A percentile compares a stretch with the other conserved stretches of the same genome.
phyloP scores from a whole-genome alignment of 202 grass and related monocot species.

The Bolboschoenoplectus hybrid region DNA sequence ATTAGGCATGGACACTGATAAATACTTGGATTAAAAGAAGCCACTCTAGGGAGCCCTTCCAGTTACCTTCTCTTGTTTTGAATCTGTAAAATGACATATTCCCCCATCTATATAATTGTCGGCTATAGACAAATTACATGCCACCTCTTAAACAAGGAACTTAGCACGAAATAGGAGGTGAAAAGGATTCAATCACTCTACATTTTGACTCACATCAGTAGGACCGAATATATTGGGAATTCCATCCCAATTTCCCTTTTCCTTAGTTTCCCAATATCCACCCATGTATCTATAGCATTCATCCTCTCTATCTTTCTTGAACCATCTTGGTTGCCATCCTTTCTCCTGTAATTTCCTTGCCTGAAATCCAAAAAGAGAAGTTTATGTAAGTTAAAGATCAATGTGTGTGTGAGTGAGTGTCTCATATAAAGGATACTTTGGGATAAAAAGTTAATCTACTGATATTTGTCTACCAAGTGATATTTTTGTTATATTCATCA shows the following conservation, averaged over 20 bases:
- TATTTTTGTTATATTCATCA: background rate
- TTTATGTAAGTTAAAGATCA: background rate
- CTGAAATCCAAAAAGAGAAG: constrained; percentile 42
- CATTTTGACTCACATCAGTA: constrained; percentile 39
- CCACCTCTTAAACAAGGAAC: constrained; percentile 9
- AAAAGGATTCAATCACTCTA: constrained; percentile 11
- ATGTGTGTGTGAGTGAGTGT: background rate
- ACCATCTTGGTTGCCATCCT: constrained; percentile 96
- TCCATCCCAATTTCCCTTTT: constrained; percentile 65
- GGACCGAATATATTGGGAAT: constrained; percentile 81
- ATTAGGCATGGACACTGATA: background rate
- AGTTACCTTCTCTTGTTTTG: background rate
- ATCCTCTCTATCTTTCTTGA: constrained; percentile 70
- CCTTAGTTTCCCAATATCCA: constrained; percentile 90
- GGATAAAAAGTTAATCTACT: background rate
- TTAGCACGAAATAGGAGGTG: background rate
- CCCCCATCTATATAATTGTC: background rate
- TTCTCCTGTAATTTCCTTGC: constrained; percentile 81
- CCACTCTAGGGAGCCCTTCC: background rate
- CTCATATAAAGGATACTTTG: background rate
- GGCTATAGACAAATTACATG: constrained; percentile 22
- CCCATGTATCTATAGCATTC: constrained; percentile 77
- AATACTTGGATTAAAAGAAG: background rate
- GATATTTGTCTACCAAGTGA: background rate
- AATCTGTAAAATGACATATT: background rate